Evolutionary conservation across 148 eudicot species (phyloP), one percentile per base, ranked within the genome.

Genomic region (Salicornia ramosissima): DNA sequence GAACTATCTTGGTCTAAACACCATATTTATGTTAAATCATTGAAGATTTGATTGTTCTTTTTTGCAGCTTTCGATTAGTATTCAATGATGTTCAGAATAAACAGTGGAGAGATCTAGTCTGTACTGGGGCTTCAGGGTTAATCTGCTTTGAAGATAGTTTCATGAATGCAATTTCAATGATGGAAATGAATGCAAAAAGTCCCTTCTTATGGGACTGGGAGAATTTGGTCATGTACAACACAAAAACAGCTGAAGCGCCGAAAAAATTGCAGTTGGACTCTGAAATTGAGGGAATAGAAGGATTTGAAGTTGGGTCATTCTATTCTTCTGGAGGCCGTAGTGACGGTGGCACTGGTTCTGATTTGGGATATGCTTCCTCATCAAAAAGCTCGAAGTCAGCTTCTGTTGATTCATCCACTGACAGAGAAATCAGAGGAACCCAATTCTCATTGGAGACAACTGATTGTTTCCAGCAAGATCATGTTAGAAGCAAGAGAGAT

Each of bases 201-300:
- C 79, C 86, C 75, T 80, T 74, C 65, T 9, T 74, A n/a, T 89
- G 89, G 92, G 97, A 85, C 65, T 91, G 89, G 96, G 99, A 88
- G 67, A 94, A 82, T 77, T 77, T 87, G 25, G 91, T 80, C 34
- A 78, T 79, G 70, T 79, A 78, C 21, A 80, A 84, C 73, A 53
- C 95, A n/a, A 90, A 84, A 79, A 64, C 73, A 7, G 65, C 55
- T 42, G 90, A 82, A 65, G 77, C 71, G 52, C 96, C 83, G 6
- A 88, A 83, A 73, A 87, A 86, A 64, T 72, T 76, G 63, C 91
- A 83, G 60, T 39, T 76, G 22, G 88, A 82, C 50, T 88, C 91
- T 78, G 94, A 79, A 62, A 64, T 87, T 24, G 87, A 81, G 34
- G 90, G 80, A 33, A 86, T 85, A 19, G 96, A 86, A 51, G 94